phyloP scores from a whole-genome alignment of 176 grass and related monocot species.

The Alopecurus myosuroides region DNA sequence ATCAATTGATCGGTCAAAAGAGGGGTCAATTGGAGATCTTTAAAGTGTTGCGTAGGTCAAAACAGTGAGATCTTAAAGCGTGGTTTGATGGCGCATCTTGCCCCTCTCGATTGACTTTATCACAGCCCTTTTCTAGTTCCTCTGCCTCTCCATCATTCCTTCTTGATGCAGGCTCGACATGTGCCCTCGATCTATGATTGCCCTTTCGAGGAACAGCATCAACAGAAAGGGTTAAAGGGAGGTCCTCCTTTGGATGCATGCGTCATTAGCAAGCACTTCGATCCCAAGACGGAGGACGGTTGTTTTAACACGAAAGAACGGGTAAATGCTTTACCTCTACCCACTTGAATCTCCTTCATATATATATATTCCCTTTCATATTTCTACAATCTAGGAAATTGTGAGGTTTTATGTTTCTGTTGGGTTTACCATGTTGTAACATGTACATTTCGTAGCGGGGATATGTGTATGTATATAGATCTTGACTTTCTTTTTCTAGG shows the following conservation, averaged over 20 bases:
- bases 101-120: conserved; percentile 9
- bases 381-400: background rate
- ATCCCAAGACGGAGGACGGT: background rate
- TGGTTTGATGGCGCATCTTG: conserved; percentile 20
- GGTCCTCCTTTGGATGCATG: background rate
- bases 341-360: background rate
- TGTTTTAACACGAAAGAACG: background rate
- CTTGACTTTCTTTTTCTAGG: too few relatives aligned
- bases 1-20: conserved; percentile 36
- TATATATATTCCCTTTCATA: background rate
- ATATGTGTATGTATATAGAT: too few relatives aligned
- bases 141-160: conserved; percentile 2
- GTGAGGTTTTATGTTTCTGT: background rate
- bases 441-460: too few relatives aligned
- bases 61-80: conserved; percentile 9
- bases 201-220: conserved; percentile 22
- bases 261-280: conserved; percentile 11
- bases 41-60: conserved; percentile 31
- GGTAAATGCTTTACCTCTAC: background rate
- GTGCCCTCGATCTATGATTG: background rate
- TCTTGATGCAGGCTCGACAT: conserved; percentile 32
- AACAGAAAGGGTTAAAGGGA: conserved; percentile 20
- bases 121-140: background rate
- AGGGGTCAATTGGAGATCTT: conserved; percentile 34
- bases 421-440: too few relatives aligned